Percentiles rank a stretch among this genome's conserved stretches.
These are phyloP conservation scores for Dentipellis fragilis DNA, from an alignment of 768 basidiomycete species.

Conservation along the genomic window DNA sequence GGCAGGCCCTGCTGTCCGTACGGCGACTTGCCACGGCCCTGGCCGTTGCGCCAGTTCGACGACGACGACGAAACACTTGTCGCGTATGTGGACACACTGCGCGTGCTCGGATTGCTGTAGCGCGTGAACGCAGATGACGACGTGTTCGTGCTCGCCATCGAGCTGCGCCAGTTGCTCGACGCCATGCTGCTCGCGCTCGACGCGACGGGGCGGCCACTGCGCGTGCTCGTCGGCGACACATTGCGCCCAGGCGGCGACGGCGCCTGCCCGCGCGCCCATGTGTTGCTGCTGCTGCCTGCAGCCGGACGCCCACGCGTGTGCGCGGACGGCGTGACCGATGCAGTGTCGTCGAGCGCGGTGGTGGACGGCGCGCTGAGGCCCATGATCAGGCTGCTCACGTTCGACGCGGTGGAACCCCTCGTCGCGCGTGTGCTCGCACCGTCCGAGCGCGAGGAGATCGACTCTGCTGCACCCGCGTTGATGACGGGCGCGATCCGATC, in stretches of 20 bases:
- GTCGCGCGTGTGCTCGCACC: conserved; percentile 10
- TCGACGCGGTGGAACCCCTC: conserved; percentile 55
- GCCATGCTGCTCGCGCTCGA: conserved; percentile 55
- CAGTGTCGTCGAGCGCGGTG: conserved; percentile 3
- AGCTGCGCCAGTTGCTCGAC: conserved; percentile 72
- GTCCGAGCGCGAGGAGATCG: background rate
- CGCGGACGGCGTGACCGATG: conserved; percentile 11
- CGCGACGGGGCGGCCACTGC: conserved; percentile 39
- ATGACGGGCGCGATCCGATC: conserved; percentile 10
- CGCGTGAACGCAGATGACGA: conserved; percentile 68
- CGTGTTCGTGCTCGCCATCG: conserved; percentile 60
- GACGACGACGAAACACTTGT: conserved; percentile 74
- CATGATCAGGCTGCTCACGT: conserved; percentile 70
- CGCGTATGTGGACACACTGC: conserved; percentile 71
- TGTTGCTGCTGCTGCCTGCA: background rate
- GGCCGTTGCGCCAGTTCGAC: conserved; percentile 59
- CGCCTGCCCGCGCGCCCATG: background rate
- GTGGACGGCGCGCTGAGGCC: conserved; percentile 40
- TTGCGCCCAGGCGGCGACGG: conserved; percentile 9
- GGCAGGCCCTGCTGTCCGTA: conserved; percentile 15
- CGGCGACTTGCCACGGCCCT: conserved; percentile 4
- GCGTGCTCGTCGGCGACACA: conserved; percentile 46
- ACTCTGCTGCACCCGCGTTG: conserved; percentile 9
- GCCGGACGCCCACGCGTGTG: background rate
- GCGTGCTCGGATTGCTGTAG: conserved; percentile 59